Evolutionary conservation across 2,329 filamentous ascomycete genomes (phyloP), one percentile per base, ranked within the genome.

Genomic region (Tolypocladium ophioglossoides): DNA sequence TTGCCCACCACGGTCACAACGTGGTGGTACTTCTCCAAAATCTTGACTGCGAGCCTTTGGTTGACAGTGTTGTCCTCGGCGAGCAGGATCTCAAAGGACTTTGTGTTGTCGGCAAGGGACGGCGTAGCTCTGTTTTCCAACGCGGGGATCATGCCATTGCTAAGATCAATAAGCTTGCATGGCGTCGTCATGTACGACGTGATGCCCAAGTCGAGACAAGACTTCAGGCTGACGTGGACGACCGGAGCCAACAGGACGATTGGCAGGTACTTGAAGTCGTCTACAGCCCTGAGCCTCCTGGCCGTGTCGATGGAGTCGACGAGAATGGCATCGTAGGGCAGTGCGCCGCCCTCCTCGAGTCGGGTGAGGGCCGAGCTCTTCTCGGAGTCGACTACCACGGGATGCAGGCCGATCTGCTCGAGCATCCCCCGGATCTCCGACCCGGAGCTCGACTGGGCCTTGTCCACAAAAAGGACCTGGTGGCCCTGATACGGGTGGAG

Each of bases 121-220:
- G 92, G 92, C 14, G 91, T 94, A 7, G 92, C 91, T 52, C 92
- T 82, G 63, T 95, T 95, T 72, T 97, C 94, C 27, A 99, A 77
- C 3, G 94, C 94, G 8, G 94, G 94, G 20, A 97, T 88, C 81
- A 99, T 91, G 61, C 91, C 92, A 65, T 97, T 97, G 56, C 91
- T 91, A 55, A 99, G 76, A 69, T 99, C 94, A 58, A 96, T 95
- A 6, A 92, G 83, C 64, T 92, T 82, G 72, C 94, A 97, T 10
- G 94, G 94, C 18, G 91, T 96, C 2, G 94, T 97, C 91, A 97
- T 96, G 71, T 96, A 97, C 51, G 91, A 96, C n/a, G 91, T 95
- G 62, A 99, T 96, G 58, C 94, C 92, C 59, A 97, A 80, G 68
- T 97, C 94, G 56, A 97, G 75, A 55, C 92, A 94, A 3, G 90